A percentile compares a stretch with the other conserved stretches of the same genome.
Conservation (phyloP, 1,139 yeast genomes). For the Eremothecium gossypii region DNA sequence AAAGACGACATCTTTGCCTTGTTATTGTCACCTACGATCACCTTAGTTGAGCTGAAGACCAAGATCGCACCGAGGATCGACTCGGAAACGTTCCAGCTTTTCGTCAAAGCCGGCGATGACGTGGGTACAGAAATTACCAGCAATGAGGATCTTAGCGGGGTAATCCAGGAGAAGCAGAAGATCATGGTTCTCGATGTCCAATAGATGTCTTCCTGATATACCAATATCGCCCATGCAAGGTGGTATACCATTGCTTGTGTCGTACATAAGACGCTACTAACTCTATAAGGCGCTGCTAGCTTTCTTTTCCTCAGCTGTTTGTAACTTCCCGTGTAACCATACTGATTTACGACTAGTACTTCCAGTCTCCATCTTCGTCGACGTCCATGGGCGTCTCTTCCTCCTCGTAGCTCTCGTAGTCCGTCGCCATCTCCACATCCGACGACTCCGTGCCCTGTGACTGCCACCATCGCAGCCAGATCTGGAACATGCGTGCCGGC, state of each 20-base stretch:
- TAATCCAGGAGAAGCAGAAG: slow-evolving; percentile 31
- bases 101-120: slow-evolving; percentile 25
- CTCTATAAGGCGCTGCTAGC: too few species aligned
- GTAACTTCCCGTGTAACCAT: slow-evolving; percentile 1
- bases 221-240: neutral
- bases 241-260: neutral
- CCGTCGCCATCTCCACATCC: neutral
- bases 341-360: slow-evolving; percentile 3
- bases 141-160: slow-evolving; percentile 29
- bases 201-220: slow-evolving; percentile 1
- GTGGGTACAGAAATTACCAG: slow-evolving; percentile 28
- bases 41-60: slow-evolving; percentile 51
- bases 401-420: neutral
- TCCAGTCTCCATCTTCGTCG: slow-evolving; percentile 10
- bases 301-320: neutral
- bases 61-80: slow-evolving; percentile 59
- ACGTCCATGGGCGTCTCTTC: slow-evolving; percentile 14
- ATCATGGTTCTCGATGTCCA: slow-evolving; percentile 27
- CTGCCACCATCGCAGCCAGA: slow-evolving; percentile 24
- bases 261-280: too few species aligned
- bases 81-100: slow-evolving; percentile 30
- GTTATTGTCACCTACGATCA: slow-evolving; percentile 54
- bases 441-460: neutral
- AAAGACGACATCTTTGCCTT: slow-evolving; percentile 89
- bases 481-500: slow-evolving; percentile 12